These are phyloP conservation scores for Podospora bellae-mahoneyi DNA, from an alignment of 495 filamentous ascomycete genomes.

Conservation along the genomic window DNA sequence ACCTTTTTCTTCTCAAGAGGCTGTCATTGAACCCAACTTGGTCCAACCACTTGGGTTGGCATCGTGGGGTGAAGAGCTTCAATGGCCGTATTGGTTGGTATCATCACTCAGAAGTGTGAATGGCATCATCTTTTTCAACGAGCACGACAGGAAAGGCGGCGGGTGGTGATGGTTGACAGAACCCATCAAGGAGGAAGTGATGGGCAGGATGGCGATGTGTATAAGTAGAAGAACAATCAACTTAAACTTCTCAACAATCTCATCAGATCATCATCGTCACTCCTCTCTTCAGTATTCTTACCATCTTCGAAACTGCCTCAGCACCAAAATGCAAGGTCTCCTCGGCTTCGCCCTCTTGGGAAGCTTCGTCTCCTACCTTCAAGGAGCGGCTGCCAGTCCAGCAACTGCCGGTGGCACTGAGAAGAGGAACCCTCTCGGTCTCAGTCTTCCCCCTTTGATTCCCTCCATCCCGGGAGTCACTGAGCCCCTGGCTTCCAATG, in stretches of 20 bases:
- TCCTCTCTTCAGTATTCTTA: not conserved
- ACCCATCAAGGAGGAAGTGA: not conserved
- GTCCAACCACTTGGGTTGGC: not conserved
- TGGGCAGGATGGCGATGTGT: not conserved
- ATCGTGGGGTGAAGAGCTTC: conserved; percentile 8
- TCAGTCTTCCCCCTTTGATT: conserved; percentile 45
- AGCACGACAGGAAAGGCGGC: conserved; percentile 19
- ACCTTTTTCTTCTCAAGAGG: not conserved
- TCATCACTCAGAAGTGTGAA: conserved; percentile 8
- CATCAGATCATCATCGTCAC: conserved; percentile 16
- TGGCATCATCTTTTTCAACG: conserved; percentile 23
- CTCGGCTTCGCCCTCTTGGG: conserved; percentile 26
- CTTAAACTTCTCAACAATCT: conserved; percentile 17
- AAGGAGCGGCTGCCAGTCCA: conserved; percentile 17
- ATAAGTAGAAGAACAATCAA: conserved; percentile 19
- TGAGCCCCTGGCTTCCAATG: conserved; percentile 47
- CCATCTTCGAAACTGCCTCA: not conserved
- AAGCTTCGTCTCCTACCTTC: conserved; percentile 21
- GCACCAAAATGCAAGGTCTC: not conserved
- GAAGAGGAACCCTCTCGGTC: conserved; percentile 19
- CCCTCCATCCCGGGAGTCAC: conserved; percentile 57
- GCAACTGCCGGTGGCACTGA: conserved; percentile 9
- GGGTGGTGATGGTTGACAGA: not conserved
- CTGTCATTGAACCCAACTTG: not conserved
- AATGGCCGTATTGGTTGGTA: not conserved